A percentile compares a stretch with the other conserved stretches of the same genome.
Evolutionary conservation across 2,329 filamentous ascomycete species (phyloP).

Genomic region (Pseudocercospora vitis): DNA sequence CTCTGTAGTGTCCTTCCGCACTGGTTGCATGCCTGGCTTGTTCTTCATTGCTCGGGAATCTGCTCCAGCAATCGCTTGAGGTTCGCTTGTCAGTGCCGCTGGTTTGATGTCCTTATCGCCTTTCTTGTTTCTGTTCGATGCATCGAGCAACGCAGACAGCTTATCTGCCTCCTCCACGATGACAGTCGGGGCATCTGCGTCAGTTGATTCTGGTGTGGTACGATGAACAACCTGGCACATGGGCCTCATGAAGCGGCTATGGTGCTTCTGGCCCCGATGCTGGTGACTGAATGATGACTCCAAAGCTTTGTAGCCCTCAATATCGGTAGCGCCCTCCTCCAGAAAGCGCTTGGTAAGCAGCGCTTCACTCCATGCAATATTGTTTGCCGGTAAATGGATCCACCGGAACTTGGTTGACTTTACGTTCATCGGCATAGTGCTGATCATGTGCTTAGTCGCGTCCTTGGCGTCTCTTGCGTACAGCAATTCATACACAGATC

Average conservation of each 20-base stretch:
- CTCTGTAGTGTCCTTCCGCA: slow-evolving; percentile 14
- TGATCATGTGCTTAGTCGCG: slow-evolving; percentile 24
- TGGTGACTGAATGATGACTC: slow-evolving; percentile 63
- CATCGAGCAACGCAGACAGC: slow-evolving; percentile 12
- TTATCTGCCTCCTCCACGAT: slow-evolving; percentile 20
- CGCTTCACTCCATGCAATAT: slow-evolving; percentile 63
- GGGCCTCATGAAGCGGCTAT: slow-evolving; percentile 64
- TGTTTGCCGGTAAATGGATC: slow-evolving; percentile 51
- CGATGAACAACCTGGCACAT: slow-evolving; percentile 43
- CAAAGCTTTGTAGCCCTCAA: slow-evolving; percentile 63
- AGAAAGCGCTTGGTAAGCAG: slow-evolving; percentile 65
- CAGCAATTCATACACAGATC: slow-evolving; percentile 28
- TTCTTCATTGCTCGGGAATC: slow-evolving; percentile 4
- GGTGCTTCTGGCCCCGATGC: slow-evolving; percentile 58
- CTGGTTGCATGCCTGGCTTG: slow-evolving; percentile 6
- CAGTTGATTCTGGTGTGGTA: slow-evolving; percentile 19
- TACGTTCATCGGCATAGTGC: slow-evolving; percentile 42
- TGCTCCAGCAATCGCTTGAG: slow-evolving; percentile 5
- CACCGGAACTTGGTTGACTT: slow-evolving; percentile 46
- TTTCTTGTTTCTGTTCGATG: slow-evolving; percentile 10
- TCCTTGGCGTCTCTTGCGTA: slow-evolving; percentile 24
- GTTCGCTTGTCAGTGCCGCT: neutral
- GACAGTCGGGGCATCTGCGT: slow-evolving; percentile 14
- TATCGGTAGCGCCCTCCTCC: slow-evolving; percentile 61
- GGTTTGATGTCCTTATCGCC: slow-evolving; percentile 8